phyloP scores from a whole-genome alignment of 208 protist genomes.

The Leishmania martiniquensis region DNA sequence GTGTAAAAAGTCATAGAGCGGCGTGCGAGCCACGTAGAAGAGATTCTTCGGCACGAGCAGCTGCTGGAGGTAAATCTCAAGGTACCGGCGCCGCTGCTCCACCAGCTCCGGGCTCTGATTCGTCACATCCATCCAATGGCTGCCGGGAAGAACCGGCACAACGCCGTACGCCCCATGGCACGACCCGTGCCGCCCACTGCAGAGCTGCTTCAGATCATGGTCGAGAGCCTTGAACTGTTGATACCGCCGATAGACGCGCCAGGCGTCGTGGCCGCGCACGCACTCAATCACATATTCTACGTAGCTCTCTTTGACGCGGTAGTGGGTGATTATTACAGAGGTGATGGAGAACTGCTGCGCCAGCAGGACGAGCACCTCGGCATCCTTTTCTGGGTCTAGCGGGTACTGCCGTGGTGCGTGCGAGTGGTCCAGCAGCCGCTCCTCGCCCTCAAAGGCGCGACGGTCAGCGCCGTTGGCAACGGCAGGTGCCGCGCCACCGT shows the following conservation, averaged over 20 bases:
- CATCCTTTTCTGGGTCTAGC: slow-evolving; percentile 29
- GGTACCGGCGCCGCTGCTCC: slow-evolving; percentile 67
- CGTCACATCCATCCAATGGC: slow-evolving; percentile 88
- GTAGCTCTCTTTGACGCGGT: slow-evolving; percentile 65
- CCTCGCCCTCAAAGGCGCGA: slow-evolving; percentile 29
- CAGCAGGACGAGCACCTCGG: slow-evolving; percentile 23
- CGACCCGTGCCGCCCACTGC: slow-evolving; percentile 29
- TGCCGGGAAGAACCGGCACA: slow-evolving; percentile 76
- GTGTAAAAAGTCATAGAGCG: slow-evolving; percentile 80
- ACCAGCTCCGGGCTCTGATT: slow-evolving; percentile 86
- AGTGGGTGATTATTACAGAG: slow-evolving; percentile 58
- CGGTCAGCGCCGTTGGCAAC: slow-evolving; percentile 14
- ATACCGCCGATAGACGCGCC: slow-evolving; percentile 82
- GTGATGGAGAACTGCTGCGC: slow-evolving; percentile 40
- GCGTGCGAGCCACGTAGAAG: slow-evolving; percentile 75
- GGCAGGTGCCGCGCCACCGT: neutral
- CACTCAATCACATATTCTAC: slow-evolving; percentile 85
- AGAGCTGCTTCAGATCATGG: slow-evolving; percentile 63
- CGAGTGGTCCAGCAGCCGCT: slow-evolving; percentile 24
- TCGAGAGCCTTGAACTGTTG: slow-evolving; percentile 85
- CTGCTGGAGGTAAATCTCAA: slow-evolving; percentile 90
- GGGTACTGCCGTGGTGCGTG: slow-evolving; percentile 24
- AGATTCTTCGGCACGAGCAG: slow-evolving; percentile 75
- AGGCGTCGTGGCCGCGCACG: slow-evolving; percentile 39
- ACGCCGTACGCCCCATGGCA: slow-evolving; percentile 75